Conservation (phyloP, 208 protist genomes). For the Trypanosoma melophagium region DNA sequence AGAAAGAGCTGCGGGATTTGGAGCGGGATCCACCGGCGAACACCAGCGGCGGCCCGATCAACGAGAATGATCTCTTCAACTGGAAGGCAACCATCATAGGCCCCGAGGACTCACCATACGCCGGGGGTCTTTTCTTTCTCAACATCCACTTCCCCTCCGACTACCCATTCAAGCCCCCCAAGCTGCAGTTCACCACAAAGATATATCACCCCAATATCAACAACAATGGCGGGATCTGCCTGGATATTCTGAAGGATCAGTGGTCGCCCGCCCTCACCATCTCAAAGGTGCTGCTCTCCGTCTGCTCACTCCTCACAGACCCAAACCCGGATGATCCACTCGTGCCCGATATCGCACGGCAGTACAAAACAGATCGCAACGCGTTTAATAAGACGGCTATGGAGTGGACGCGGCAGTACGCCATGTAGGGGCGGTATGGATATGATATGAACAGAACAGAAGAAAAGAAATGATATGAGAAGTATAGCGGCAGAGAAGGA, state of each 20-base stretch:
- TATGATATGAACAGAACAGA: conserved; percentile 6
- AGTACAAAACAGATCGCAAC: conserved; percentile 94
- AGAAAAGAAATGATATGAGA: conserved; percentile 6
- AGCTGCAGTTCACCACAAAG: conserved; percentile 94
- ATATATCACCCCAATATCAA: conserved; percentile 98
- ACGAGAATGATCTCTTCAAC: conserved; percentile 95
- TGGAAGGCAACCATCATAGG: conserved; percentile 97
- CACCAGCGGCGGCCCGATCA: conserved; percentile 94
- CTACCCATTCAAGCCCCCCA: conserved; percentile 97
- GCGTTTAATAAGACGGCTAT: conserved; percentile 91
- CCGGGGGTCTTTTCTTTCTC: conserved; percentile 97
- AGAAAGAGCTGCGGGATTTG: conserved; percentile 95
- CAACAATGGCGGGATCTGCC: conserved; percentile 96
- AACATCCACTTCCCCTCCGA: conserved; percentile 99
- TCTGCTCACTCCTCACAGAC: conserved; percentile 98
- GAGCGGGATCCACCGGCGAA: conserved; percentile 94
- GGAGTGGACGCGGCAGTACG: conserved; percentile 90
- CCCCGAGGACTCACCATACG: conserved; percentile 96
- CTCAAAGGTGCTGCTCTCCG: conserved; percentile 98
- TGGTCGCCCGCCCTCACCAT: conserved; percentile 98
- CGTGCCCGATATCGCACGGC: conserved; percentile 96
- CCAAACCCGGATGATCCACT: conserved; percentile 99
- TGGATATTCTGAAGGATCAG: conserved; percentile 98
- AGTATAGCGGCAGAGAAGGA: background rate
- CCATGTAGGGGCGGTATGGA: conserved; percentile 27